Conservation (phyloP, 2,329 filamentous ascomycete genomes). For the Aureobasidium sp. region DNA sequence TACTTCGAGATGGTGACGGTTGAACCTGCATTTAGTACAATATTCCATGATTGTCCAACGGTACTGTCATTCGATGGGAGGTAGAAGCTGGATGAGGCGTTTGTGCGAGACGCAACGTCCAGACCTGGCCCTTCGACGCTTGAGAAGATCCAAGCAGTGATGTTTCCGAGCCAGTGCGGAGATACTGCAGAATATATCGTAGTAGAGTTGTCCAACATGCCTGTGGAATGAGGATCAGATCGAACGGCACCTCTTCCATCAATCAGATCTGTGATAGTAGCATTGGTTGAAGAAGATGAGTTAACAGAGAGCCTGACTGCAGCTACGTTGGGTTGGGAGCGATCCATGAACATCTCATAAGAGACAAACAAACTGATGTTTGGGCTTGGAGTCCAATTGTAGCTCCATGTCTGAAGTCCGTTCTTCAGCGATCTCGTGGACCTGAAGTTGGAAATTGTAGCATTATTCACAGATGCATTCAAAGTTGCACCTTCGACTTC, state of each 20-base stretch:
- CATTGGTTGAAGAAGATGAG: slow-evolving; percentile 46
- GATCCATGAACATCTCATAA: slow-evolving; percentile 62
- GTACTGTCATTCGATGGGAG: slow-evolving; percentile 55
- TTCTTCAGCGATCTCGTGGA: slow-evolving; percentile 57
- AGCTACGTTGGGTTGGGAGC: slow-evolving; percentile 55
- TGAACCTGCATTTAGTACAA: slow-evolving; percentile 47
- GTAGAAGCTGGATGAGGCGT: slow-evolving; percentile 42
- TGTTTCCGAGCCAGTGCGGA: slow-evolving; percentile 54
- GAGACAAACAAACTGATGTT: slow-evolving; percentile 49
- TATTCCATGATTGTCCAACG: slow-evolving; percentile 54
- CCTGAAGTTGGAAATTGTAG: slow-evolving; percentile 53
- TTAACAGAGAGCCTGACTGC: slow-evolving; percentile 55
- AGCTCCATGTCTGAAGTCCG: slow-evolving; percentile 58
- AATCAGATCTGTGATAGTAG: slow-evolving; percentile 58
- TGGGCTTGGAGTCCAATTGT: slow-evolving; percentile 55
- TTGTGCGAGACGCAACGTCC: slow-evolving; percentile 31
- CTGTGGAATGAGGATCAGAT: slow-evolving; percentile 52
- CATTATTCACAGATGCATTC: slow-evolving; percentile 53
- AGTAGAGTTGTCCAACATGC: slow-evolving; percentile 42
- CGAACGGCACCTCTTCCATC: slow-evolving; percentile 63
- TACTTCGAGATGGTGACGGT: slow-evolving; percentile 57
- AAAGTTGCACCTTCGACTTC: slow-evolving; percentile 49
- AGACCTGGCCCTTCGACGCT: slow-evolving; percentile 43
- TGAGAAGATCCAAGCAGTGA: slow-evolving; percentile 56
- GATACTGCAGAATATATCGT: slow-evolving; percentile 60